These are phyloP conservation scores for Aspergillus wentii DNA, from an alignment of 495 filamentous ascomycete species.

Conservation along the genomic window DNA sequence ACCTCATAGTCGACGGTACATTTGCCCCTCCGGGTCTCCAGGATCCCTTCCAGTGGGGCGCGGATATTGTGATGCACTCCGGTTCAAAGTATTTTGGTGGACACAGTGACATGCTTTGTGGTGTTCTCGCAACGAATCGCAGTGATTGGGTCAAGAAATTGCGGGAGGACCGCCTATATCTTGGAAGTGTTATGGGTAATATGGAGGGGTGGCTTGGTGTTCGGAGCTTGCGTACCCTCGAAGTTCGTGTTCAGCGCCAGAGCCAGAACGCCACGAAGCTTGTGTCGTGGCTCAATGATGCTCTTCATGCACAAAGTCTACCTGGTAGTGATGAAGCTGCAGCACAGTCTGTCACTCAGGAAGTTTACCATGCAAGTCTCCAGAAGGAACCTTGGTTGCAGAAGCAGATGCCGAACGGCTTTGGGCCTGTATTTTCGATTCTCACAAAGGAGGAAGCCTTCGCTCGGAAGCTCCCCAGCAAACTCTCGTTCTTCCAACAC, in stretches of 20 bases:
- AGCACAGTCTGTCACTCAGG: constrained; percentile 48
- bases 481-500: constrained; percentile 82
- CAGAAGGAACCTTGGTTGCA: constrained; percentile 68
- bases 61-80: constrained; percentile 82
- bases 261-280: constrained; percentile 60
- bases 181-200: constrained; percentile 87
- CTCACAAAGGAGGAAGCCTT: constrained; percentile 51
- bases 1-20: constrained; percentile 81
- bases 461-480: constrained; percentile 68
- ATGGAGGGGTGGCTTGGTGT: constrained; percentile 91
- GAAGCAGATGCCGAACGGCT: constrained; percentile 90
- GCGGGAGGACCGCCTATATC: constrained; percentile 56
- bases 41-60: constrained; percentile 76
- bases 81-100: constrained; percentile 96
- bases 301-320: constrained; percentile 28
- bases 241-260: constrained; percentile 74
- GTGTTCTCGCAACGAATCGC: constrained; percentile 62
- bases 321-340: constrained; percentile 31
- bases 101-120: constrained; percentile 85
- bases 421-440: constrained; percentile 82
- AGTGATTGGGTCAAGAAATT: constrained; percentile 55
- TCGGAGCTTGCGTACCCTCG: constrained; percentile 78
- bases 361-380: constrained; percentile 71
- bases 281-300: constrained; percentile 63
- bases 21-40: constrained; percentile 89